Base-by-base conservation (phyloP, 768 basidiomycete species). In the Calocybe indica region DNA sequence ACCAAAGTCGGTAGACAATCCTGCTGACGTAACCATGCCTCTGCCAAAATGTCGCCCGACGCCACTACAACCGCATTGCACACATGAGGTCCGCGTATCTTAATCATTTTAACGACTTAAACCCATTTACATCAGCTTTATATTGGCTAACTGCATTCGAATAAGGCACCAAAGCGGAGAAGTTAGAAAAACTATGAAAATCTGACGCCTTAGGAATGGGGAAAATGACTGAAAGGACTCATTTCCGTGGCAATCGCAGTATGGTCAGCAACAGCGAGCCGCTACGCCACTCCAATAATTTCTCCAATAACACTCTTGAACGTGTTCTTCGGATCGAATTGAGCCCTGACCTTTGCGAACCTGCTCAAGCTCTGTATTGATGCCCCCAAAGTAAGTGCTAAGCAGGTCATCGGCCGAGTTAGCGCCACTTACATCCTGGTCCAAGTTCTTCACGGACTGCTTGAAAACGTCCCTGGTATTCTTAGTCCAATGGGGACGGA, bases 401-500 rank as follows among this genome's bases (percentile, higher is more conserved):
- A 15, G 41, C 1, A 22, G 22, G 22, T 22, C 22, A 22, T 22
- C 22, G 22, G 22, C 31, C 10, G 8, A 36, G n/a, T 36, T 33
- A 45, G 42, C 46, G 40, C 15, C 35, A 59, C 63, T 30, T 38
- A 67, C 67, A 54, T 62, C 65, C 44, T 52, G 54, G 49, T 66
- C 61, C 6, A 68, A 52, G 43, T 69, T 65, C 54, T 66, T 65
- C 9, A 61, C 39, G 14, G 62, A 53, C 45, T 63, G 56, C 29
- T 43, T 36, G 45, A 67, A 61, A 14, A 67, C 52, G 6, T 53
- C 48, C 7, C 66, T 58, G 12, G 64, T 66, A 53, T 61, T 65
- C 54, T 69, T 69, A 3, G 67, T 67, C 67, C 66, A 69, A 46
- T 69, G 65, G 5, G 65, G 66, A 9, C 66, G 57, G 37, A 64